Conservation (phyloP, 768 basidiomycete species). For the Grammothele lineata region DNA sequence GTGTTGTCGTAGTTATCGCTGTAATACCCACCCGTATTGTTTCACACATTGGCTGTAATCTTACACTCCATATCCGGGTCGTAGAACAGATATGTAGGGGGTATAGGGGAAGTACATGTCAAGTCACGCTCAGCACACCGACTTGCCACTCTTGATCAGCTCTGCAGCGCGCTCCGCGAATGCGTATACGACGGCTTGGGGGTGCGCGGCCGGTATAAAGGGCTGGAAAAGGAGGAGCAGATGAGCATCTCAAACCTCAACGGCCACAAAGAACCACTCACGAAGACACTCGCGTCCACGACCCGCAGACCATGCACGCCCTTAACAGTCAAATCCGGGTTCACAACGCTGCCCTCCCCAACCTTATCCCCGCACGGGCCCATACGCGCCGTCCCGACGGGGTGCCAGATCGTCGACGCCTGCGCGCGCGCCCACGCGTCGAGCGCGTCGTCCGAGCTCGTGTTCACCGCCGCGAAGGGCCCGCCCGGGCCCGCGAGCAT, state of each 20-base stretch:
- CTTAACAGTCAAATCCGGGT: conserved; percentile 38
- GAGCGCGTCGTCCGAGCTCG: conserved; percentile 14
- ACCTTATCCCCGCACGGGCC: conserved; percentile 23
- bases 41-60: too few species aligned
- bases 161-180: conserved; percentile 24
- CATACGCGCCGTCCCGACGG: conserved; percentile 39
- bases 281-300: conserved; percentile 16
- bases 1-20: too few species aligned
- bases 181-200: conserved; percentile 17
- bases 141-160: conserved; percentile 16
- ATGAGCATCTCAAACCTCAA: background rate
- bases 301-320: conserved; percentile 39
- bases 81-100: too few species aligned
- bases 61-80: too few species aligned
- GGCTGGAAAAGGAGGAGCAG: conserved; percentile 7
- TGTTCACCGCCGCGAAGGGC: background rate
- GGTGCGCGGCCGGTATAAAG: conserved; percentile 17
- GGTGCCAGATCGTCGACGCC: conserved; percentile 22
- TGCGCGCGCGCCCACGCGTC: conserved; percentile 15
- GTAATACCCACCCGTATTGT: too few species aligned
- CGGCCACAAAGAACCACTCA: conserved; percentile 1
- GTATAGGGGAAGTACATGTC: too few species aligned
- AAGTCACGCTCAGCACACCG: background rate
- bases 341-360: conserved; percentile 35
- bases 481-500: conserved; percentile 3